These are phyloP conservation scores for Umbelopsis ramanniana DNA, from an alignment of 192 early-diverging fungal genomes.

Conservation along the genomic window DNA sequence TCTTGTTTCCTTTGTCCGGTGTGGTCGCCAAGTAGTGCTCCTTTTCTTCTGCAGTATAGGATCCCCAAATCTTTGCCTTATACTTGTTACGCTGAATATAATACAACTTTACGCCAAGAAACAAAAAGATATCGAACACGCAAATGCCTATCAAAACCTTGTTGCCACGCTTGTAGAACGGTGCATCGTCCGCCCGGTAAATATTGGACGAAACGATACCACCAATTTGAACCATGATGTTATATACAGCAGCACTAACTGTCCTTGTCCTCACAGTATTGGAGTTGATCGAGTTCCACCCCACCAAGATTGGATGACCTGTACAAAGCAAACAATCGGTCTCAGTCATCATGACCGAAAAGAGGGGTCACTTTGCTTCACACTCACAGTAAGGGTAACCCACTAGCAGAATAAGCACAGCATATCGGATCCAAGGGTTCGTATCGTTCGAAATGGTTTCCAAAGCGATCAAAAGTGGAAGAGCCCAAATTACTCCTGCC, in stretches of 20 bases:
- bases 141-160: slow-evolving; percentile 48
- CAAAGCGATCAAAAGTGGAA: slow-evolving; percentile 32
- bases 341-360: background rate
- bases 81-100: slow-evolving; percentile 44
- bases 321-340: background rate
- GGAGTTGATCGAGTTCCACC: slow-evolving; percentile 47
- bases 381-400: slow-evolving; percentile 19
- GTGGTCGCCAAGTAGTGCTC: slow-evolving; percentile 53
- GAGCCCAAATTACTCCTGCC: slow-evolving; percentile 30
- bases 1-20: slow-evolving; percentile 46
- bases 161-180: slow-evolving; percentile 50
- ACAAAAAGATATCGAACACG: slow-evolving; percentile 43
- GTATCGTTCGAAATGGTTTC: slow-evolving; percentile 33
- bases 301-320: slow-evolving; percentile 31
- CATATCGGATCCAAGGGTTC: slow-evolving; percentile 36
- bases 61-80: slow-evolving; percentile 46
- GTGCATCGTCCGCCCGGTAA: slow-evolving; percentile 46
- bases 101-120: slow-evolving; percentile 44
- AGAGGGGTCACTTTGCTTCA: background rate
- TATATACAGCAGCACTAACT: slow-evolving; percentile 48
- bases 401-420: slow-evolving; percentile 39
- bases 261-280: slow-evolving; percentile 45
- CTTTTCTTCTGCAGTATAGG: slow-evolving; percentile 51
- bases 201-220: slow-evolving; percentile 40
- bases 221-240: slow-evolving; percentile 47